These are phyloP conservation scores for Coemansia sp. DNA, from an alignment of 192 early-diverging fungal species.

Conservation along the genomic window DNA sequence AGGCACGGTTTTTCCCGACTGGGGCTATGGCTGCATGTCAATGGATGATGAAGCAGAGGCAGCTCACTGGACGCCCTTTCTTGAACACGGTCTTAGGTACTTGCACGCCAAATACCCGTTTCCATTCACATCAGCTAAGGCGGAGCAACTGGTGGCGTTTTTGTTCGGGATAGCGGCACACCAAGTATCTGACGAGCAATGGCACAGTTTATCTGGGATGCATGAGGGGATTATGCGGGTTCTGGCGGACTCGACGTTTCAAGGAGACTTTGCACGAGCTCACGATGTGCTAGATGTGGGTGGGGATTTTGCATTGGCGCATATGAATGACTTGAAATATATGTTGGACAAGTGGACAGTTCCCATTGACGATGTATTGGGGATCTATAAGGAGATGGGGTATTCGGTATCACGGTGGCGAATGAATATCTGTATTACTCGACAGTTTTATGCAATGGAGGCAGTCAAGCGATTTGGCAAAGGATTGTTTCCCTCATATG, in stretches of 20 bases:
- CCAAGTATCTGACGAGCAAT: conserved; percentile 52
- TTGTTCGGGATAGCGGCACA: conserved; percentile 51
- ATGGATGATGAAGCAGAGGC: conserved; percentile 50
- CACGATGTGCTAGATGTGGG: conserved; percentile 52
- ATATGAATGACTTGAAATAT: conserved; percentile 36
- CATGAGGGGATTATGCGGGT: conserved; percentile 45
- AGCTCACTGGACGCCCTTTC: conserved; percentile 54
- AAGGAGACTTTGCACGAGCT: conserved; percentile 33
- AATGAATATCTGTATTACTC: conserved; percentile 34
- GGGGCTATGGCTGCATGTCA: conserved; percentile 54
- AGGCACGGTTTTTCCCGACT: conserved; percentile 49
- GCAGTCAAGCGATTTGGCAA: conserved; percentile 51
- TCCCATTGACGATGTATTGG: conserved; percentile 39
- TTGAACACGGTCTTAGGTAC: conserved; percentile 26
- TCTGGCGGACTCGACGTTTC: conserved; percentile 45
- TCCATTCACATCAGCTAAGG: conserved; percentile 15
- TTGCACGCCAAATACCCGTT: conserved; percentile 16
- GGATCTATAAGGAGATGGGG: conserved; percentile 41
- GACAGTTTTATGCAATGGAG: conserved; percentile 53
- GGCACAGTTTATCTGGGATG: conserved; percentile 48
- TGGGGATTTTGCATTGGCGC: conserved; percentile 52
- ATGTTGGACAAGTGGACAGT: conserved; percentile 45
- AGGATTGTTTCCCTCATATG: conserved; percentile 44
- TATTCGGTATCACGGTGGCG: conserved; percentile 18
- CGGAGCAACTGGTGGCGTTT: conserved; percentile 42